Evolutionary conservation across 208 protist genomes (phyloP).

Genomic region (Acanthamoeba royreba): DNA sequence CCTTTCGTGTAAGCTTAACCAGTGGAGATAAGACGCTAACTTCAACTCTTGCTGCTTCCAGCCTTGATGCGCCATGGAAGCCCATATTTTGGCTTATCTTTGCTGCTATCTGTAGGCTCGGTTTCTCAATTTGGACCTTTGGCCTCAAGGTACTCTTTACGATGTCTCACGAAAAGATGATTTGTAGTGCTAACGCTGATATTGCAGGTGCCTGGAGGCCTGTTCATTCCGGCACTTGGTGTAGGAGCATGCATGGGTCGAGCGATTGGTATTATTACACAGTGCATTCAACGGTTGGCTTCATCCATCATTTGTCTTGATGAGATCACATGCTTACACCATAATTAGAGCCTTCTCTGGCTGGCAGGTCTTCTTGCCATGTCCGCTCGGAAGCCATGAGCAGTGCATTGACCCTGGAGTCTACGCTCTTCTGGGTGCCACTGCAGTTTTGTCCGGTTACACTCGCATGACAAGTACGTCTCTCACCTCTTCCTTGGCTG

Average conservation of each 20-base stretch:
- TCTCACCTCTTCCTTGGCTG: no score
- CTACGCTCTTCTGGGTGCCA: conserved; percentile 60
- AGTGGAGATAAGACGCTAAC: background rate
- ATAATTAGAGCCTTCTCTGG: background rate
- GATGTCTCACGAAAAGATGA: background rate
- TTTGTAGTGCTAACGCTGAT: background rate
- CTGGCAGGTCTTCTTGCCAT: background rate
- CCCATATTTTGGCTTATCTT: background rate
- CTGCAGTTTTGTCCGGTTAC: conserved; percentile 51
- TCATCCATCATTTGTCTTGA: no score
- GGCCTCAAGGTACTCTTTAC: background rate
- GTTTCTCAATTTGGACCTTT: conserved; percentile 17
- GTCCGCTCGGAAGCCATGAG: background rate
- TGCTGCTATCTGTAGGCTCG: background rate
- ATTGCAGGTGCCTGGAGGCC: background rate
- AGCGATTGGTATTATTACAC: background rate
- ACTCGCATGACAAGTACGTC: conserved; percentile 56
- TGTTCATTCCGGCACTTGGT: conserved; percentile 23
- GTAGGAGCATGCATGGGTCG: conserved; percentile 21
- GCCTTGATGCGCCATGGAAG: background rate
- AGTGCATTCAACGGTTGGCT: background rate
- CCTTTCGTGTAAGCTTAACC: background rate
- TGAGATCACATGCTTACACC: no score
- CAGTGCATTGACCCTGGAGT: conserved; percentile 6
- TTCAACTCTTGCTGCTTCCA: background rate